A percentile compares a stretch with the other conserved stretches of the same genome.
Conservation (phyloP, 1,284 basidiomycete species). For the Moesziomyces globuligerus region DNA sequence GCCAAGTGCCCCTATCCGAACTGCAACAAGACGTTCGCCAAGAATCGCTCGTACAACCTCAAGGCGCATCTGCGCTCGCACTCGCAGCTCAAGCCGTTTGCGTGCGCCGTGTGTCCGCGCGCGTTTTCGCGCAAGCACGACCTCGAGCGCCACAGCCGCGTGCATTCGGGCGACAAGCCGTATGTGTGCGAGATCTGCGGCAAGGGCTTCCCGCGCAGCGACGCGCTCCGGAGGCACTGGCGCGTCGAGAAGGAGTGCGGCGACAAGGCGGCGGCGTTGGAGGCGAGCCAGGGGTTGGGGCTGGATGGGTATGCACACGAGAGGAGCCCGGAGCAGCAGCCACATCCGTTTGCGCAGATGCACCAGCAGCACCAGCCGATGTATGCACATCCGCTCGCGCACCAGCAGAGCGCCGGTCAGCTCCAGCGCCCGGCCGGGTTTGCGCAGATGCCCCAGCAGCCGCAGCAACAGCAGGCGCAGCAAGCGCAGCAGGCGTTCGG, state of each 20-base stretch:
- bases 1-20: constrained; percentile 57
- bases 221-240: constrained; percentile 65
- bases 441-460: constrained; percentile 3
- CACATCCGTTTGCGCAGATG: constrained; percentile 12
- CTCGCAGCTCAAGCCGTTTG: constrained; percentile 62
- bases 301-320: constrained; percentile 22
- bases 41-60: constrained; percentile 63
- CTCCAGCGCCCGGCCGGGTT: too few relatives aligned
- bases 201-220: constrained; percentile 64
- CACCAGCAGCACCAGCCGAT: constrained; percentile 20
- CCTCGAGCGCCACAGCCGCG: constrained; percentile 64
- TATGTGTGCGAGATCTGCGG: constrained; percentile 65
- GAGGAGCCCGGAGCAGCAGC: constrained; percentile 34
- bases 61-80: constrained; percentile 61
- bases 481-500: constrained; percentile 1
- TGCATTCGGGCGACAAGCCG: constrained; percentile 66
- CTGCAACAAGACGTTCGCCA: constrained; percentile 65
- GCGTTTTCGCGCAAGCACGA: constrained; percentile 66
- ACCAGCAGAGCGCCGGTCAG: background rate
- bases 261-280: constrained; percentile 53
- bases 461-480: constrained; percentile 15
- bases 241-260: constrained; percentile 62
- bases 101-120: constrained; percentile 60
- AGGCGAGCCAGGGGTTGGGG: constrained; percentile 48
- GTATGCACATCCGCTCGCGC: background rate